Evolutionary conservation across 1,284 basidiomycete genomes (phyloP).

Genomic region (Peniophora sp.): DNA sequence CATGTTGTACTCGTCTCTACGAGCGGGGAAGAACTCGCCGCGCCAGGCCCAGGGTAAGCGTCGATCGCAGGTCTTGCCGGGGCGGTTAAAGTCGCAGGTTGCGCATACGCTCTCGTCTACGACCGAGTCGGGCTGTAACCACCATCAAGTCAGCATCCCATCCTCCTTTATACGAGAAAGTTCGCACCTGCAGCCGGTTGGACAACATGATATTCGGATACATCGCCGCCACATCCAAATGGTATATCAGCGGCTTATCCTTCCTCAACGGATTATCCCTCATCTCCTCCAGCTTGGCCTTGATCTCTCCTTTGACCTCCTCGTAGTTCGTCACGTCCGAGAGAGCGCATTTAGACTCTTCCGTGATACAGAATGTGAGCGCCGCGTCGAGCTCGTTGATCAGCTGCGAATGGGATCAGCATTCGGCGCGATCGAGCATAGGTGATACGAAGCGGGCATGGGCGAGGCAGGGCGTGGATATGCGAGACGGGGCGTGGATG

Average conservation of each 20-base stretch:
- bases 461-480: too few species aligned
- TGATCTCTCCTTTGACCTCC: conserved; percentile 82
- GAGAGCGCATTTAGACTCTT: conserved; percentile 79
- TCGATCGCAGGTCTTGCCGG: conserved; percentile 92
- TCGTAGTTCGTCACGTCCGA: conserved; percentile 94
- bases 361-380: conserved; percentile 81
- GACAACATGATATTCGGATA: conserved; percentile 99
- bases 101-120: conserved; percentile 96
- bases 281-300: conserved; percentile 76
- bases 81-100: conserved; percentile 97
- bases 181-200: conserved; percentile 65
- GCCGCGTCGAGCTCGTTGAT: conserved; percentile 94
- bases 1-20: conserved; percentile 99
- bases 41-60: conserved; percentile 98
- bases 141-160: too few species aligned
- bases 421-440: too few species aligned
- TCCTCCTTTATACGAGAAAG: too few species aligned
- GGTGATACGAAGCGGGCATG: too few species aligned
- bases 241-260: conserved; percentile 96
- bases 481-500: too few species aligned
- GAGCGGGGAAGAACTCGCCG: conserved; percentile 97
- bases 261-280: conserved; percentile 86
- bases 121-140: conserved; percentile 88
- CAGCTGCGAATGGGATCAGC: conserved; percentile 42
- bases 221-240: conserved; percentile 99